Evolutionary conservation across 2,329 filamentous ascomycete genomes (phyloP), one percentile per base, ranked within the genome.

Genomic region (Coniella vitis): DNA sequence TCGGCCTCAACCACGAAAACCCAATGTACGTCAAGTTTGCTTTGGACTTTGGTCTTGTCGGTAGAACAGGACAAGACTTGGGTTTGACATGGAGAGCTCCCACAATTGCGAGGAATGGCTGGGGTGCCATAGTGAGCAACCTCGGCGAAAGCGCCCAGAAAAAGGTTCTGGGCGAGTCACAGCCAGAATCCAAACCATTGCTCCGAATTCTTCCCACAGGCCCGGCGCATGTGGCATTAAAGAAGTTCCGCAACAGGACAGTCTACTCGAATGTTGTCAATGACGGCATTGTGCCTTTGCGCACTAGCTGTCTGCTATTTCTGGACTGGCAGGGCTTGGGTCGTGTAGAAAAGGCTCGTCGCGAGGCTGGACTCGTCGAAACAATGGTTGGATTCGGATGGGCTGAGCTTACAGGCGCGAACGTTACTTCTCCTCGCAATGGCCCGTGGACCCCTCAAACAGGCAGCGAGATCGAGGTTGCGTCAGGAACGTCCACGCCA

Each of bases 221-320:
- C 0, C 90, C 91, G 14, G 93, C 91, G 7, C 90, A 96, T 64
- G 79, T 81, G 47, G 91, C 90, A 1, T 69, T 97, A 36, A 84
- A 86, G 62, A 89, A 87, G 67, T 97, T 97, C 65, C 76, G 88
- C 19, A 95, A 94, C 63, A 78, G 91, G 14, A 97, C 93, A 0
- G 75, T 96, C 1, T 97, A 97, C 64, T 95, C 90, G 2, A 97
- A 97, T 60, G 90, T 97, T 12, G 91, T 97, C 57, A 97, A 97
- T 61, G 91, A 97, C 66, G 91, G 90, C 3, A 96, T 98, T 57
- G 93, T 98, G 4, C 93, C 93, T 3, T 70, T 98, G 31, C 82
- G 93, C 19, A 98, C 93, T 4, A 97, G 91, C 55, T 98, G 91
- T 65, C 72, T 98, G n/a, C 69, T 98, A 5, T 98, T 98, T 61